Base-by-base conservation (phyloP, 2,329 filamentous ascomycete species). In the Diaporthe ampelina region DNA sequence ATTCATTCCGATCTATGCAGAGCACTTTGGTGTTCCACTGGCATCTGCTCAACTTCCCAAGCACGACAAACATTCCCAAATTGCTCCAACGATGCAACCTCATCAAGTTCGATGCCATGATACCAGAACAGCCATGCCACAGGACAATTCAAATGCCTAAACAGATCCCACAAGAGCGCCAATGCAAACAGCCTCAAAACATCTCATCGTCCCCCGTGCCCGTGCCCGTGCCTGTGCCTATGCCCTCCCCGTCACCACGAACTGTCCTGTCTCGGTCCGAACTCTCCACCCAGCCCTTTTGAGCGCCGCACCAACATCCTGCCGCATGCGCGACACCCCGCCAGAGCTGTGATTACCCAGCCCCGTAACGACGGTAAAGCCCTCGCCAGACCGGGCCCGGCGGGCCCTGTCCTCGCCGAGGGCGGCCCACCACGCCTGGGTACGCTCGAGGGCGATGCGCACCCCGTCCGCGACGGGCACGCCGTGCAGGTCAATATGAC, bases 281-380 rank as follows among this genome's bases (percentile, higher is more conserved):
- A 97, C 86, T 80, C 90, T 95, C 96, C 96, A 98, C 0, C 95
- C 95, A 75, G 96, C 94, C 58, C 90, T 88, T 52, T 92, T 88
- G 56, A 98, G 85, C 80, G 92, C 92, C 79, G 91, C 92, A 61
- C 89, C 92, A n/a, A 98, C 95, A 21, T 94, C 93, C 73, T 93
- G 93, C 7, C 95, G 93, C 74, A 98, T 82, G 77, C 91, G 92
- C 1, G 93, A 94, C 72, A 90, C 92, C 0, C 95, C 95, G 70
- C 93, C 91, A 61, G 91, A 88, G 78, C 91, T 97, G 83, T 98
- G 96, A 71, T 88, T 88, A 1, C 96, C 96, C 19, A 92, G 81
- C 0, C 96, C 96, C 4, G 95, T 97, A 71, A 98, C 90, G 75
- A 98, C 92, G 52, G 89, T 91, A 79, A 93, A 95, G 0, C 91